Evolutionary conservation across 768 basidiomycete genomes (phyloP).

Genomic region (Macrolepiota albuminosa): DNA sequence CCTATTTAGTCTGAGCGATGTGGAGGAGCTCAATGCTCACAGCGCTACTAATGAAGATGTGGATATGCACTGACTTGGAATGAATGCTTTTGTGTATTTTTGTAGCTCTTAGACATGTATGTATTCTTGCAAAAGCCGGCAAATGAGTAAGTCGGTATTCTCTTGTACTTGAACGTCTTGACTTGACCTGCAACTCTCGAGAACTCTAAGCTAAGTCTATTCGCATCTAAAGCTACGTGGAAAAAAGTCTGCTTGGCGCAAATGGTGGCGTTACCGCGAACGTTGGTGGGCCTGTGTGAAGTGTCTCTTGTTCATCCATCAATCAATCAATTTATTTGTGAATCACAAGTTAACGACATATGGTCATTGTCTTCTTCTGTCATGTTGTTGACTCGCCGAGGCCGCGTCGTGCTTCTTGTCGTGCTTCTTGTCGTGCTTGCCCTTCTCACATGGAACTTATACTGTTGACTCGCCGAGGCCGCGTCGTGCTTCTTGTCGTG

Average conservation of each 20-base stretch:
- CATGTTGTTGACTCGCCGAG: conserved; percentile 7
- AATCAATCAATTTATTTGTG: background rate
- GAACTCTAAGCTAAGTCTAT: background rate
- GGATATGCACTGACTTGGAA: conserved; percentile 19
- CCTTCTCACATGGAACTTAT: conserved; percentile 8
- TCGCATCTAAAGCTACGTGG: background rate
- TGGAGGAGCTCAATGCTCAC: conserved; percentile 18
- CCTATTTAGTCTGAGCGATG: conserved; percentile 30
- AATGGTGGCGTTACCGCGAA: background rate
- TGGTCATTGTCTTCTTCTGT: too few species aligned
- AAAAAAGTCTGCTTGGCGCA: background rate
- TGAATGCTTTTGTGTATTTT: background rate
- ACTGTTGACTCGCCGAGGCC: conserved; percentile 10
- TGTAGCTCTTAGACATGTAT: background rate
- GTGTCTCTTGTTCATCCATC: background rate
- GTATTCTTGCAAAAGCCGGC: background rate
- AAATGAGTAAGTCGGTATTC: background rate
- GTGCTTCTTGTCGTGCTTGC: background rate
- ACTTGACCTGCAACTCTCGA: background rate
- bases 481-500: background rate
- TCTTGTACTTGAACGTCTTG: background rate
- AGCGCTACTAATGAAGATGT: conserved; percentile 17
- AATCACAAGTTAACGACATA: background rate
- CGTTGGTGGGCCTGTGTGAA: too few species aligned
- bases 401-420: conserved; percentile 4